Evolutionary conservation across 495 filamentous ascomycete genomes (phyloP), one percentile per base, ranked within the genome.

Genomic region (Parachaetomium inaequale): DNA sequence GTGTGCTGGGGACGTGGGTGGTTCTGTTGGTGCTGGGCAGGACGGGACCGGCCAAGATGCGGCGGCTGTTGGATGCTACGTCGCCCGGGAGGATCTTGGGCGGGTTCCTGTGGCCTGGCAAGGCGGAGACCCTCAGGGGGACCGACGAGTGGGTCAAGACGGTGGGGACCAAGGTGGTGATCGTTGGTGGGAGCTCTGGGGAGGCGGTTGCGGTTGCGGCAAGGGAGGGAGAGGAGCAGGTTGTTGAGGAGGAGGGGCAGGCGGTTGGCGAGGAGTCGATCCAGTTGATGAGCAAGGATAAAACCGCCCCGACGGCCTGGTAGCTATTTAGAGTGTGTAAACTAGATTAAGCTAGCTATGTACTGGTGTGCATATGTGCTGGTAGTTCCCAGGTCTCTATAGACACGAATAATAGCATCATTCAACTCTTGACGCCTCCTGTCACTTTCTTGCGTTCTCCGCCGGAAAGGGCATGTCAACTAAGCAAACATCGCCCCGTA

Each of bases 121-220:
- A 54, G 19, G 12, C 49, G 6, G 26, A 4, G 15, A 31, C 26
- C 5, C n/a, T n/a, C 4, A 52, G 31, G 51, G 31, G 51, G 1
- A 54, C 51, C 4, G 19, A 38, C n/a, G 51, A 54, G 51, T 54
- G 51, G 51, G 51, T 54, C 15, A 34, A 38, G 51, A 38, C 51
- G n/a, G n/a, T 54, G 6, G 51, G 51, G 31, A 54, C 29, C 6
- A 54, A 14, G 31, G 51, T 38, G 7, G 51, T 54, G 10, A 11
- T 52, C 17, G 49, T 52, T 11, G 49, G 49, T 15, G 15, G 4
- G 14, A n/a, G 26, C 4, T 2, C 26, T 19, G 49, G 49, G n/a
- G 42, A 46, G 2, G 28, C 49, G 49, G 49, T 52, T 17, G 49
- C 28, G 14, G 28, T n/a, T 8, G 28, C 49, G 5, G 49, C 15